Evolutionary conservation across 148 eudicot species (phyloP).

Genomic region (Linanthus parryae): DNA sequence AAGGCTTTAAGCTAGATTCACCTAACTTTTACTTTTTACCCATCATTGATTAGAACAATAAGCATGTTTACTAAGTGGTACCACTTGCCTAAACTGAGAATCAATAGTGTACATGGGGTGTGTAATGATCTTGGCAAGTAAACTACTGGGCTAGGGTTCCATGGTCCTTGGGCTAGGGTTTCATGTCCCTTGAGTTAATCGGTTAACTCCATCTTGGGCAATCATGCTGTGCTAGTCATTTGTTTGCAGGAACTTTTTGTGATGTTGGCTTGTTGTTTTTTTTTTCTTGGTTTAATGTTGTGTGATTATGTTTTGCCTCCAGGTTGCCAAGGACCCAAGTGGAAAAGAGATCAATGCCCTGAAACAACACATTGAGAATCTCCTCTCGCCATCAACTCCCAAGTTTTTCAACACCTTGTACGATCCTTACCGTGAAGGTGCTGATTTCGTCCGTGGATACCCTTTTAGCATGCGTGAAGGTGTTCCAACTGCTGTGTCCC

Average conservation of each 20-base stretch:
- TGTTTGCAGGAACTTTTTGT: background rate
- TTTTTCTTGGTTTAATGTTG: background rate
- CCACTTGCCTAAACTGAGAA: too few relatives aligned
- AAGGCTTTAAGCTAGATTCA: too few relatives aligned
- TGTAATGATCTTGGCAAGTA: background rate
- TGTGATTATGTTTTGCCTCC: background rate
- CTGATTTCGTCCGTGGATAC: conserved; percentile 67
- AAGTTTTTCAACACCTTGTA: conserved; percentile 63
- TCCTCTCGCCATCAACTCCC: conserved; percentile 56
- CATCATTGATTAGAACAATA: too few relatives aligned
- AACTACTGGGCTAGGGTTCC: background rate
- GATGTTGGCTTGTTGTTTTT: background rate
- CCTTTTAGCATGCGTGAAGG: conserved; percentile 60
- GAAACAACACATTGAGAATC: conserved; percentile 54
- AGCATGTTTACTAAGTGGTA: too few relatives aligned
- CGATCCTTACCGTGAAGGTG: conserved; percentile 58
- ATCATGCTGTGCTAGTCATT: background rate
- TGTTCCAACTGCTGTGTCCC: conserved; percentile 59
- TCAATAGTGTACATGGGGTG: background rate
- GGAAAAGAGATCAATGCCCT: conserved; percentile 60
- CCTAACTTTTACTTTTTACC: too few relatives aligned
- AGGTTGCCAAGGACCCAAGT: conserved; percentile 65
- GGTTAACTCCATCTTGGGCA: background rate
- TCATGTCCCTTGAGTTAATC: too few relatives aligned
- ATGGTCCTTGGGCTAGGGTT: too few relatives aligned